These are phyloP conservation scores for Dipteronia sinensis DNA, from an alignment of 345 rosid genomes.

Conservation along the genomic window DNA sequence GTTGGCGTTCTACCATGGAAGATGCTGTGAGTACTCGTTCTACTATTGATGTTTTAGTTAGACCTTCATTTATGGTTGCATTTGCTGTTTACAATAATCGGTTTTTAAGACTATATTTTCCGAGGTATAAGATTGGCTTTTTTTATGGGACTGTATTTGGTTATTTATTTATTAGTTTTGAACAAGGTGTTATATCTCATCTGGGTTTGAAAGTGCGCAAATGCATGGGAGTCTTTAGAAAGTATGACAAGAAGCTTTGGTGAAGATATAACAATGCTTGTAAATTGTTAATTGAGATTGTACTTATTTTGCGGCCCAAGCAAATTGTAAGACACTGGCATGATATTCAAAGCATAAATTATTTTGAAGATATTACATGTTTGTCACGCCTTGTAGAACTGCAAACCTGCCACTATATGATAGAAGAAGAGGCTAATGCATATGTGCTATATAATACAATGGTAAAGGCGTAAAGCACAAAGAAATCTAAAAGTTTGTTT, in stretches of 20 bases:
- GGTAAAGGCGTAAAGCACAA: not conserved
- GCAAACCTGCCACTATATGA: not conserved
- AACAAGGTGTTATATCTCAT: not conserved
- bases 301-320: not conserved
- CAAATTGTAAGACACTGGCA: not conserved
- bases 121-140: not conserved
- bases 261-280: not conserved
- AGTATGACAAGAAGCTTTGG: not conserved
- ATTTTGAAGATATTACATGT: not conserved
- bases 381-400: not conserved
- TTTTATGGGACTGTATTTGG: not conserved
- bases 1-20: conserved; percentile 92
- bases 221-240: conserved; percentile 2
- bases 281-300: not conserved
- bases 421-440: not conserved
- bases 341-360: not conserved
- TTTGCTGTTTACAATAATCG: not conserved
- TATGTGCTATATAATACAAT: not conserved
- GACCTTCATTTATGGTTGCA: not conserved
- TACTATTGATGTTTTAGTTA: not conserved
- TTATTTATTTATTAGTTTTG: not conserved
- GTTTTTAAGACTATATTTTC: not conserved
- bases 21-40: conserved; percentile 63
- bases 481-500: no score
- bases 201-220: not conserved